Conservation (phyloP, 768 basidiomycete genomes). For the Vishniacozyma victoriae region DNA sequence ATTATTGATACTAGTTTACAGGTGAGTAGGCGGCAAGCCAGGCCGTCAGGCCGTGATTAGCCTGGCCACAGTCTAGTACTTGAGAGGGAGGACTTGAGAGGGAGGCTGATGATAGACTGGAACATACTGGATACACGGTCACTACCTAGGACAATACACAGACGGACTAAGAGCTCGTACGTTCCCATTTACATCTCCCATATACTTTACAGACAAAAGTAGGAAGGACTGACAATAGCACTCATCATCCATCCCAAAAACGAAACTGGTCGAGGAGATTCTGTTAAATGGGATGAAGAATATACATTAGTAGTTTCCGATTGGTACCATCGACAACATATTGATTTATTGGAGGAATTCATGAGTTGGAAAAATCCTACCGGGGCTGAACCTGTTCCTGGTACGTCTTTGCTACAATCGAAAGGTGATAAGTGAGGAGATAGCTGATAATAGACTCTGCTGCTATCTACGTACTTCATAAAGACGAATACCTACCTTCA, state of each 20-base stretch:
- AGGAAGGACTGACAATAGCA: conserved; percentile 36
- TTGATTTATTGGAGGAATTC: conserved; percentile 59
- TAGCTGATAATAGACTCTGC: conserved; percentile 57
- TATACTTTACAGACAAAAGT: too few relatives aligned
- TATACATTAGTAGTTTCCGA: conserved; percentile 79
- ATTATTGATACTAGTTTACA: conserved; percentile 54
- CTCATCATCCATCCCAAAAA: conserved; percentile 59
- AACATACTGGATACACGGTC: conserved; percentile 48
- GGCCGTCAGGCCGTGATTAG: neutral
- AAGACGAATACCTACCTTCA: conserved; percentile 61
- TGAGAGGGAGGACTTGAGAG: too few relatives aligned
- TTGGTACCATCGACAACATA: conserved; percentile 83
- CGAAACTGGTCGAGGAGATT: conserved; percentile 49
- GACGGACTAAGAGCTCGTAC: conserved; percentile 75
- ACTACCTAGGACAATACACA: conserved; percentile 66
- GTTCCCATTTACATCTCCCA: conserved; percentile 6
- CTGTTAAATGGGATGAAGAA: conserved; percentile 74
- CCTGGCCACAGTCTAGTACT: too few relatives aligned
- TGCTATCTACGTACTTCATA: conserved; percentile 76
- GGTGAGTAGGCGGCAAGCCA: conserved; percentile 14
- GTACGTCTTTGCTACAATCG: too few relatives aligned
- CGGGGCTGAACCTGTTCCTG: conserved; percentile 74
- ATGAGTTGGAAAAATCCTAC: conserved; percentile 63
- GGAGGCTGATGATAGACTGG: conserved; percentile 35
- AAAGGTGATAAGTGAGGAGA: conserved; percentile 51